phyloP scores from a whole-genome alignment of 2,329 filamentous ascomycete species.

The Stemphylium lycopersici region DNA sequence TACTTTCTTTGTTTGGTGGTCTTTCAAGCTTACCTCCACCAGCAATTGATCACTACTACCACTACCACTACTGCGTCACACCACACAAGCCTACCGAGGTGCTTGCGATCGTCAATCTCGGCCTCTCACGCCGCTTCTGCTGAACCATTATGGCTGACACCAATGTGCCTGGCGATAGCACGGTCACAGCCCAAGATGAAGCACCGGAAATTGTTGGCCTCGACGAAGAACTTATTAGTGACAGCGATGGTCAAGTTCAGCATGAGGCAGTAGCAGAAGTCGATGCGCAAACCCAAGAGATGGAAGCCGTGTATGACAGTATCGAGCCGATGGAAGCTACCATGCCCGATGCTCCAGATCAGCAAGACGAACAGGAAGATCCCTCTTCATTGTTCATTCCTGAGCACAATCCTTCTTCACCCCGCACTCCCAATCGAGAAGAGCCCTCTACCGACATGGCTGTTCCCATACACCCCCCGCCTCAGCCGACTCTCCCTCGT shows the following conservation, averaged over 20 bases:
- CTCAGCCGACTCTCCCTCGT: background rate
- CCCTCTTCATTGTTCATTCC: slow-evolving; percentile 23
- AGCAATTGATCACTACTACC: background rate
- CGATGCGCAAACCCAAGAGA: too few relatives aligned
- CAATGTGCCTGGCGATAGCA: background rate
- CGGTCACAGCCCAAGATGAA: slow-evolving; percentile 1
- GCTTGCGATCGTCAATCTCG: background rate
- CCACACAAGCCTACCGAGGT: background rate
- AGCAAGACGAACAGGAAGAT: background rate
- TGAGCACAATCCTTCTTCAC: slow-evolving; percentile 8
- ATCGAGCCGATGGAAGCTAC: too few relatives aligned
- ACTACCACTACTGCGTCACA: background rate
- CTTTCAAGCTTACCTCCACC: background rate
- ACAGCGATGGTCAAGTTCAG: background rate
- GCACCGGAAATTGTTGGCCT: background rate
- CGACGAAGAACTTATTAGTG: background rate
- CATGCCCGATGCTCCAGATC: background rate
- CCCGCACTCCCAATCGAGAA: background rate
- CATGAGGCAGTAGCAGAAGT: background rate
- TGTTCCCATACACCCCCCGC: slow-evolving; percentile 1
- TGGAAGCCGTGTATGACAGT: too few relatives aligned
- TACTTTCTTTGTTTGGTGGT: background rate
- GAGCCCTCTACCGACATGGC: background rate
- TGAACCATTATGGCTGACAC: slow-evolving; percentile 4
- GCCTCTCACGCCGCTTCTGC: too few relatives aligned